These are phyloP conservation scores for Chaetoceros tenuissimus DNA, from an alignment of 108 stramenopile genomes.

Conservation along the genomic window DNA sequence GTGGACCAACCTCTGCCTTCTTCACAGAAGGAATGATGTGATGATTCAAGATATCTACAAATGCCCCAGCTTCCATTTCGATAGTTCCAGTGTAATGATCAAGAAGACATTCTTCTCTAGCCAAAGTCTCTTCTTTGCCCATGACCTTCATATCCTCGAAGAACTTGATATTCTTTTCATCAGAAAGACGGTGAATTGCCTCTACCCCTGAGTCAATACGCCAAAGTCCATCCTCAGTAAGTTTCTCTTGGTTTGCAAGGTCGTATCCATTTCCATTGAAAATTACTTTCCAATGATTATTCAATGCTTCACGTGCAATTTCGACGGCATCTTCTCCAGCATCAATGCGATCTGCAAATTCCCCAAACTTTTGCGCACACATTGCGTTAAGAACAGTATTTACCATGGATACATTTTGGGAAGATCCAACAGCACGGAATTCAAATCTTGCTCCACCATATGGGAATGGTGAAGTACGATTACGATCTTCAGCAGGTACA, in stretches of 20 bases:
- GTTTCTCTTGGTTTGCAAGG: slow-evolving; percentile 62
- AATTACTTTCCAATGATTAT: slow-evolving; percentile 83
- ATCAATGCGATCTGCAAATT: slow-evolving; percentile 83
- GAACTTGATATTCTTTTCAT: slow-evolving; percentile 80
- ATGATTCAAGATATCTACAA: slow-evolving; percentile 92
- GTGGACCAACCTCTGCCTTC: slow-evolving; percentile 63
- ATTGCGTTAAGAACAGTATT: slow-evolving; percentile 93
- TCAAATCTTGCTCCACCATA: slow-evolving; percentile 93
- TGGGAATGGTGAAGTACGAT: slow-evolving; percentile 94
- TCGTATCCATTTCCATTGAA: slow-evolving; percentile 96
- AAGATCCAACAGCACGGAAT: slow-evolving; percentile 94
- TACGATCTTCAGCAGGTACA: slow-evolving; percentile 91
- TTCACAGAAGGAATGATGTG: slow-evolving; percentile 86
- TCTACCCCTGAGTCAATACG: slow-evolving; percentile 91
- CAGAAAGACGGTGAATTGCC: slow-evolving; percentile 72
- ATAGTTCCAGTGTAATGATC: slow-evolving; percentile 91
- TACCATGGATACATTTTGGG: slow-evolving; percentile 88
- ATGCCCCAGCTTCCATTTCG: slow-evolving; percentile 82
- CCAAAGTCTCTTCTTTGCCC: slow-evolving; percentile 66
- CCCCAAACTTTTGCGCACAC: slow-evolving; percentile 81
- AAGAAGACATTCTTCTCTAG: slow-evolving; percentile 80
- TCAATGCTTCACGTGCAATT: slow-evolving; percentile 69
- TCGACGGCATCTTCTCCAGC: slow-evolving; percentile 57
- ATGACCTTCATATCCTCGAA: slow-evolving; percentile 91
- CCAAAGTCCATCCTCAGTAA: slow-evolving; percentile 84